A percentile compares a stretch with the other conserved stretches of the same genome.
These are phyloP conservation scores for Colletotrichum chrysophilum DNA, from an alignment of 2,329 filamentous ascomycete genomes.

Conservation along the genomic window DNA sequence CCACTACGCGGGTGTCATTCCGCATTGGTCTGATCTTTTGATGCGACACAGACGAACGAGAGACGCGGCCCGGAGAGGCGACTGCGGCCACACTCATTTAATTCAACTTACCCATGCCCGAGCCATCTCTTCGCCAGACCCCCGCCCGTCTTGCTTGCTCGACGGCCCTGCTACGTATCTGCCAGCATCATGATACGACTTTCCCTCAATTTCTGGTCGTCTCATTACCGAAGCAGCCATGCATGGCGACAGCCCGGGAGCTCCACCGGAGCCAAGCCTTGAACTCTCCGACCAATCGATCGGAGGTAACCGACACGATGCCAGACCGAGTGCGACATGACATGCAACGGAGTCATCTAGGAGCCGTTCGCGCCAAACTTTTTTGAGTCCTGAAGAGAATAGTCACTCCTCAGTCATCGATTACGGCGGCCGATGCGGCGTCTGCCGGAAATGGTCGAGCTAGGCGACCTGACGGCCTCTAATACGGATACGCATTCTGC, in stretches of 20 bases:
- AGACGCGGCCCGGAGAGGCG: constrained; percentile 8
- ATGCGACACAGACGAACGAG: constrained; percentile 7
- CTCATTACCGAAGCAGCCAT: constrained; percentile 17
- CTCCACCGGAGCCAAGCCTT: constrained; percentile 8
- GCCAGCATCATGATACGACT: background rate
- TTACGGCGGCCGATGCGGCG: background rate
- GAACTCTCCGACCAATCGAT: constrained; percentile 2
- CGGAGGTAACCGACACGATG: background rate
- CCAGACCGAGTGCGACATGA: background rate
- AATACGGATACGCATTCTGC: background rate
- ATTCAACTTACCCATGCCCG: background rate
- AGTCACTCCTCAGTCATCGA: background rate
- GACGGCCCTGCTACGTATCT: background rate
- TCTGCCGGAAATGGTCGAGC: background rate
- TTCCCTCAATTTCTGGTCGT: background rate
- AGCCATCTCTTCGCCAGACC: background rate
- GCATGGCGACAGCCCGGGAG: background rate
- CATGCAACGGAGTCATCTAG: background rate
- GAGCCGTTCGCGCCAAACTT: background rate
- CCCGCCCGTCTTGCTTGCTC: background rate
- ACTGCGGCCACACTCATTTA: background rate
- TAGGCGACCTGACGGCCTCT: background rate
- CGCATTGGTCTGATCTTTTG: constrained; percentile 15
- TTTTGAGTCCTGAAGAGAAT: background rate
- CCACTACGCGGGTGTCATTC: constrained; percentile 17